Base-by-base conservation (phyloP, 352 stramenopile genomes). In the Globisporangium paroecandrum region DNA sequence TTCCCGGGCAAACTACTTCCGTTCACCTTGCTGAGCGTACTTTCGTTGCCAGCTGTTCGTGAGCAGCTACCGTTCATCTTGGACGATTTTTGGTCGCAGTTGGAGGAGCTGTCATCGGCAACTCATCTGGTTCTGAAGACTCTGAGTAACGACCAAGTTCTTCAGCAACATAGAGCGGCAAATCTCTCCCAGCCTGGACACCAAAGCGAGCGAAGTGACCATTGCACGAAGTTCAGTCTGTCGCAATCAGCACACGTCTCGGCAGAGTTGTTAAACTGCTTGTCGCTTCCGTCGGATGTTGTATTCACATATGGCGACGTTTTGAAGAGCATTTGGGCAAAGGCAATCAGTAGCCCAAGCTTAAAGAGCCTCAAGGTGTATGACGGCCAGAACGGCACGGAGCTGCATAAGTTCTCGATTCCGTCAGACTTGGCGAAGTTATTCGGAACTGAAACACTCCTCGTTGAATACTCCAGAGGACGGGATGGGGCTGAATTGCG, bases 1-100 rank as follows among this genome's bases (percentile, higher is more conserved):
- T 92, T 94, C 47, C 59, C 79, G 3, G 85, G 83, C 3, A 94
- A 90, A 62, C 55, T 95, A 2, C 64, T 96, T n/a, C 81, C 85
- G 6, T 94, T 93, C 69, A 66, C 89, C 12, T 41, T 96, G 20
- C 60, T 96, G 5, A 92, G 82, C 38, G 61, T 85, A 2, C 74
- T 87, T 49, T 94, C 85, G 6, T 61, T 96, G 7, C 81, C 85
- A 9, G 79, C 77, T 1, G 71, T 91, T 72, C 81, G 80, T n/a
- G 68, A 79, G 20, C 62, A 64, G 32, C 69, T 89, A 13, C 72
- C 78, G 15, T 60, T 47, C 24, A 61, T 87, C 32, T n/a, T 90
- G 7, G 60, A 73, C 13, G 53, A 70, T 12, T 79, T 92, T 7
- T 92, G 82, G 84, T 55, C 69, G 15, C 58, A 77, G 18, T 51